A percentile compares a stretch with the other conserved stretches of the same genome.
Evolutionary conservation across 495 filamentous ascomycete species (phyloP).

Genomic region (Aspergillus bridgeri): DNA sequence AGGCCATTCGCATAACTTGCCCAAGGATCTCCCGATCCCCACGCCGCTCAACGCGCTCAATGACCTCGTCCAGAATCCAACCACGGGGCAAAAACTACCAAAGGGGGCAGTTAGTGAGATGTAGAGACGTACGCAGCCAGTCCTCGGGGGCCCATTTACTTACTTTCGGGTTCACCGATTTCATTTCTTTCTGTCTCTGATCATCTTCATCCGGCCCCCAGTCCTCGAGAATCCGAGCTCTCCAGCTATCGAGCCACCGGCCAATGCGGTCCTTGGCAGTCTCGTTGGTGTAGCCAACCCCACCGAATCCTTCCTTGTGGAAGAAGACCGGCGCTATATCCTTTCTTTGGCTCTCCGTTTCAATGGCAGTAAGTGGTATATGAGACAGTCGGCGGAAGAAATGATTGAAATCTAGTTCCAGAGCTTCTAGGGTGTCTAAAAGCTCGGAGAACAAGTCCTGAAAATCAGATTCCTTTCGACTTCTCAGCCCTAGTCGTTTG

Average conservation of each 20-base stretch:
- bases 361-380: conserved; percentile 54
- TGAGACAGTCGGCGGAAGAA: conserved; percentile 76
- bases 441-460: conserved; percentile 69
- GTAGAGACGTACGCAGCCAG: background rate
- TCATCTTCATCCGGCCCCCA: conserved; percentile 58
- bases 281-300: conserved; percentile 52
- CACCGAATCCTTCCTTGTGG: conserved; percentile 59
- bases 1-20: conserved; percentile 71
- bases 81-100: conserved; percentile 70
- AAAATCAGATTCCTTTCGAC: conserved; percentile 66
- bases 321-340: conserved; percentile 66
- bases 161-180: conserved; percentile 77
- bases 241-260: conserved; percentile 75
- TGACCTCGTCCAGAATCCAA: conserved; percentile 93
- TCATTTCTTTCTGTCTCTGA: conserved; percentile 70
- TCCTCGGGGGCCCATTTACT: conserved; percentile 6
- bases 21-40: conserved; percentile 75
- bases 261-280: conserved; percentile 61
- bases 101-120: conserved; percentile 3
- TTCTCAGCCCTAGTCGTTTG: conserved; percentile 68
- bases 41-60: conserved; percentile 78
- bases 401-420: conserved; percentile 86
- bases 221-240: conserved; percentile 62
- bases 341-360: conserved; percentile 55
- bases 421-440: conserved; percentile 74